phyloP scores from a whole-genome alignment of 306 rosid genomes.

The Aeschynomene evenia region DNA sequence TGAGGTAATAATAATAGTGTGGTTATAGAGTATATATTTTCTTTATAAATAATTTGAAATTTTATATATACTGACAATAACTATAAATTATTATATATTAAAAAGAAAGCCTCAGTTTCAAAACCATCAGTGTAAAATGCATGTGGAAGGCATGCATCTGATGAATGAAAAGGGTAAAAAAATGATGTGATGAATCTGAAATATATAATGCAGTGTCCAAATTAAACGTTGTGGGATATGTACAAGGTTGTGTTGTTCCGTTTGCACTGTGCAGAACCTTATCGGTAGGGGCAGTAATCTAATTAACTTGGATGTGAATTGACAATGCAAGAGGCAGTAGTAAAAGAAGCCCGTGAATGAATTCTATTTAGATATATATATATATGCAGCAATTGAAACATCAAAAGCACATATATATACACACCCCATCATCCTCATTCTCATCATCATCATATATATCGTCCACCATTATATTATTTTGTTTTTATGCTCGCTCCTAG shows the following conservation, averaged over 20 bases:
- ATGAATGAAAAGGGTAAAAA: too few relatives aligned
- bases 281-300: neutral
- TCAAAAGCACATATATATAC: neutral
- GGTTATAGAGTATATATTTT: too few relatives aligned
- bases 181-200: neutral
- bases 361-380: neutral
- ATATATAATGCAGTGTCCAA: neutral
- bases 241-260: neutral
- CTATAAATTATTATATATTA: too few relatives aligned
- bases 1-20: too few relatives aligned
- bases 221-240: neutral
- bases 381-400: neutral
- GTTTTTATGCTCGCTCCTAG: neutral
- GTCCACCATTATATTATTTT: too few relatives aligned
- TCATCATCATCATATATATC: too few relatives aligned
- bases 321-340: neutral
- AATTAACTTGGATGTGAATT: slow-evolving; percentile 11
- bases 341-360: slow-evolving; percentile 19
- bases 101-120: too few relatives aligned
- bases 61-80: too few relatives aligned
- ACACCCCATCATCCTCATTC: too few relatives aligned
- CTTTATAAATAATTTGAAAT: too few relatives aligned
- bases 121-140: too few relatives aligned
- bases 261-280: neutral
- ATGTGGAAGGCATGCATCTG: too few relatives aligned